Base-by-base conservation (phyloP, 768 basidiomycete species). In the Collybiopsis luxurians region DNA sequence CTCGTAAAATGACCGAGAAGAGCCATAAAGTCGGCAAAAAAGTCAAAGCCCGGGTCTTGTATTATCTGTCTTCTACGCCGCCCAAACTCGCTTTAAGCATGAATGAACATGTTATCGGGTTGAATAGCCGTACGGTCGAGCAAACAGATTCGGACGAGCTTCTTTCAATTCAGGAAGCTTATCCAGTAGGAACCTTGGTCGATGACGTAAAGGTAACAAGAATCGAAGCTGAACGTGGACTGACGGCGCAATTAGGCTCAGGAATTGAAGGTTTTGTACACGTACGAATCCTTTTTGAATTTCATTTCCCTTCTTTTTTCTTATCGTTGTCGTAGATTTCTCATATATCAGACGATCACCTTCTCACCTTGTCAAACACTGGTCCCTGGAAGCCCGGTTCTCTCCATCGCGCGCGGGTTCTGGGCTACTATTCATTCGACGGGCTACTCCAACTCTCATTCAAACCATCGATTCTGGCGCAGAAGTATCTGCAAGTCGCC, bases 391-490 rank as follows among this genome's bases (percentile, higher is more conserved):
- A 85, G 69, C 66, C 83, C 52, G 89, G 86, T 13, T 86, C 92
- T 6, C 70, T 85, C 1, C 96, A 98, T 66, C 78, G 81, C 50
- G 95, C 92, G 2, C 87, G 97, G 46, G 92, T 98, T 2, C 87
- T 88, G 11, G 95, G 95, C 1, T 86, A 88, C 68, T 88, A 91
- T 61, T 76, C 81, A 0, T 80, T 98, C 46, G 97, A 99, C 64
- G 94, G 95, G 3, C 74, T 95, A 49, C 72, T 98, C 24, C 91
- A 95, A 62, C 77, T 98, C n/a, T 90, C 92, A 26, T 71, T 98
- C 63, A 90, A 91, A 59, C 77, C 84, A 7, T 92, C 90, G 2
- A 74, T 97, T 30, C 74, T 99, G 15, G 85, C 89, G 59, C 90
- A 95, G 72, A 86, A 84, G 59, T 96, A 95, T 76, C 70, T 98